Percentiles rank a stretch among this genome's conserved stretches.
Evolutionary conservation across 1,139 yeast genomes (phyloP).

Genomic region (Candida gigantensis): DNA sequence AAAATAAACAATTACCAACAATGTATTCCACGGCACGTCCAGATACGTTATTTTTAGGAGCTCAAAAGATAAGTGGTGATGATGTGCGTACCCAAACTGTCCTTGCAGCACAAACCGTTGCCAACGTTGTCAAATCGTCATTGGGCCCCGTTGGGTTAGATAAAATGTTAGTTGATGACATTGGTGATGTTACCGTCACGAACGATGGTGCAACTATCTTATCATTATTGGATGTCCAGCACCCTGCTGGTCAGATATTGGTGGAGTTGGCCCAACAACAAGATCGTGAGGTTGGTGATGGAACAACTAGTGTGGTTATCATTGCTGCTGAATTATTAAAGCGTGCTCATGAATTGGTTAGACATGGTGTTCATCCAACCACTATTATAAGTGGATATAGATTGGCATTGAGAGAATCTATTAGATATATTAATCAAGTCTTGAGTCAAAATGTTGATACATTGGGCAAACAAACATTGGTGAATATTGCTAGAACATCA

Average conservation of each 20-base stretch:
- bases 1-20: slow-evolving; percentile 2
- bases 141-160: slow-evolving; percentile 98
- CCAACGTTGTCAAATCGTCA: slow-evolving; percentile 95
- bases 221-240: slow-evolving; percentile 90
- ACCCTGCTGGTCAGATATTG: slow-evolving; percentile 96
- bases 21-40: slow-evolving; percentile 73
- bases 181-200: slow-evolving; percentile 98
- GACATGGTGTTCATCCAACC: slow-evolving; percentile 94
- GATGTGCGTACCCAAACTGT: slow-evolving; percentile 97
- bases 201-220: slow-evolving; percentile 98
- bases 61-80: slow-evolving; percentile 94
- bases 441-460: slow-evolving; percentile 78
- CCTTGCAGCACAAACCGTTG: slow-evolving; percentile 93
- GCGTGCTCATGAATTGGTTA: slow-evolving; percentile 92
- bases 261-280: slow-evolving; percentile 99
- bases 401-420: slow-evolving; percentile 89
- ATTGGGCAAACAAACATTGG: slow-evolving; percentile 78
- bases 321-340: slow-evolving; percentile 91
- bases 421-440: slow-evolving; percentile 83
- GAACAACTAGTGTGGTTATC: slow-evolving; percentile 94
- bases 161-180: slow-evolving; percentile 98
- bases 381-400: slow-evolving; percentile 96
- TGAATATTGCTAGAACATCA: slow-evolving; percentile 92
- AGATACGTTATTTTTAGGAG: slow-evolving; percentile 90
- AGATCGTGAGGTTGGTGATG: slow-evolving; percentile 98